A percentile compares a stretch with the other conserved stretches of the same genome.
Conservation (phyloP, 306 rosid genomes). For the Vigna reflexopilosa region DNA sequence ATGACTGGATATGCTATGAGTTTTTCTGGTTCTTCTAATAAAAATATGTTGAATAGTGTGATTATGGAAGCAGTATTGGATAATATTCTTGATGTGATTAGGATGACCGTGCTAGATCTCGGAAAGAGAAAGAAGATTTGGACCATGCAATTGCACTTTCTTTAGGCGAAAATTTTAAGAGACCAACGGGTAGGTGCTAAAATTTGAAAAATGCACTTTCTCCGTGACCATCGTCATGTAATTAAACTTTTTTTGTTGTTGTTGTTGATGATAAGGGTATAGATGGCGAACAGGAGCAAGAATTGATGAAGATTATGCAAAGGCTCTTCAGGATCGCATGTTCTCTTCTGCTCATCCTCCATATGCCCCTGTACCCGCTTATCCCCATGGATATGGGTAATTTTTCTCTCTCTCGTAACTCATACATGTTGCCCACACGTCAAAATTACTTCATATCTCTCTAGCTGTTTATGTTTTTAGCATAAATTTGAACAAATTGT, state of each 20-base stretch:
- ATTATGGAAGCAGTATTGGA: slow-evolving; percentile 1
- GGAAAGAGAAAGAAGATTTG: slow-evolving; percentile 71
- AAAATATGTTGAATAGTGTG: not conserved
- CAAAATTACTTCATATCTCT: slow-evolving; percentile 3
- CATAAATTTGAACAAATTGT: slow-evolving; percentile 10
- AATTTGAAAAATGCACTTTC: not conserved
- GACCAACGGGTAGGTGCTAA: slow-evolving; percentile 59
- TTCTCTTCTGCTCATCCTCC: slow-evolving; percentile 64
- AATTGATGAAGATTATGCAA: slow-evolving; percentile 56
- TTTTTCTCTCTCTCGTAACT: not conserved
- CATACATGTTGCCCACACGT: not conserved
- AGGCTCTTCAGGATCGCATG: slow-evolving; percentile 61
- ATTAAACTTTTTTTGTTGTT: slow-evolving; percentile 8
- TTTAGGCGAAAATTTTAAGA: slow-evolving; percentile 66
- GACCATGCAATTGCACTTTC: slow-evolving; percentile 75
- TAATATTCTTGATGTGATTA: slow-evolving; percentile 47
- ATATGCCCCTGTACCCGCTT: slow-evolving; percentile 51
- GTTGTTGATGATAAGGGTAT: slow-evolving; percentile 55
- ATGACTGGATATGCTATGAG: not conserved
- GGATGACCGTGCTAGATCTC: slow-evolving; percentile 69
- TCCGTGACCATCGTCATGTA: not conserved
- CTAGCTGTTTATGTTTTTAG: not conserved
- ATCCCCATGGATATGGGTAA: slow-evolving; percentile 61
- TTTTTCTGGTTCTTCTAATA: not conserved
- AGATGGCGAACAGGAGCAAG: slow-evolving; percentile 57